Conservation (phyloP, 306 rosid species). For the Rosa chinensis region DNA sequence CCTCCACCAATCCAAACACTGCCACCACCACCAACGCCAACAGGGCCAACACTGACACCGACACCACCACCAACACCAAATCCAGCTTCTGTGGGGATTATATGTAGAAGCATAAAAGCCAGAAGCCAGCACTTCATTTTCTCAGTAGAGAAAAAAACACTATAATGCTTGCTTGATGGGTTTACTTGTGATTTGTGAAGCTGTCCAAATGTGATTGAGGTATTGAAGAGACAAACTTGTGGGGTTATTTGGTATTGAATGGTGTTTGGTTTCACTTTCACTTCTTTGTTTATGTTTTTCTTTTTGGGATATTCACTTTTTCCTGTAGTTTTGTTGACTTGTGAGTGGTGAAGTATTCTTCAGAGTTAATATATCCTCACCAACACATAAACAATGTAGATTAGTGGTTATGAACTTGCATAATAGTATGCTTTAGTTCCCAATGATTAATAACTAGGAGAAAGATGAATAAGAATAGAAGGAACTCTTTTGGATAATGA, state of each 20-base stretch:
- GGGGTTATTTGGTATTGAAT: conserved; percentile 44
- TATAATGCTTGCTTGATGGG: conserved; percentile 24
- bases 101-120: conserved; percentile 37
- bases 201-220: conserved; percentile 41
- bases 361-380: background rate
- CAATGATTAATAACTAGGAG: background rate
- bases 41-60: conserved; percentile 28
- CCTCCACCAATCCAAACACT: conserved; percentile 74
- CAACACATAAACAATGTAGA: conserved; percentile 12
- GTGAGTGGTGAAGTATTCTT: conserved; percentile 16
- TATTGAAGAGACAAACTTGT: conserved; percentile 51
- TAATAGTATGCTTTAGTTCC: background rate
- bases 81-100: conserved; percentile 35
- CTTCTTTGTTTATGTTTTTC: conserved; percentile 12
- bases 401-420: conserved; percentile 13
- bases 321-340: conserved; percentile 53
- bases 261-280: conserved; percentile 4
- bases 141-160: conserved; percentile 23
- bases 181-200: conserved; percentile 37
- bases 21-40: conserved; percentile 25
- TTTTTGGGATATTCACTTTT: conserved; percentile 6
- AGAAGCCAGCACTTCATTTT: conserved; percentile 60
- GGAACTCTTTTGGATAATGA: background rate
- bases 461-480: background rate
- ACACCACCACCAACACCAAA: conserved; percentile 33